Base-by-base conservation (phyloP, 805 yeast species). In the Metschnikowia cubensis region DNA sequence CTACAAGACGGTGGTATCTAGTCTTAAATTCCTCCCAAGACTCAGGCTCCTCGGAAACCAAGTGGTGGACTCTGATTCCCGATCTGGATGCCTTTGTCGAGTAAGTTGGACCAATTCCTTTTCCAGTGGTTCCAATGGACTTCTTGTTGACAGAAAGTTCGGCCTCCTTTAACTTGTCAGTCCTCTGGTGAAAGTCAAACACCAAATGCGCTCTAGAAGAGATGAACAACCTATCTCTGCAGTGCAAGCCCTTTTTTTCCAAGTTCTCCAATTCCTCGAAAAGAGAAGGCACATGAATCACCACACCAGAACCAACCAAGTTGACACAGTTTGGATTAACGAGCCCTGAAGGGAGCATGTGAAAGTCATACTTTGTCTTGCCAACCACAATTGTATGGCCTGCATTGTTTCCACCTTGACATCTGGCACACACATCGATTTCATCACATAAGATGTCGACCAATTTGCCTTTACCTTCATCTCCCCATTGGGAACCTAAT, bases 401-500 rank as follows among this genome's bases (percentile, higher is more conserved):
- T 29, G 99, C 99, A 67, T 94, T 94, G 77, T 94, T 94, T 65
- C 99, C 99, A 71, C 99, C 99, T 67, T 87, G 91, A 73, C 98
- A 92, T 69, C 99, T 82, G 29, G 98, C 97, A 69, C 97, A 95
- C 38, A 94, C 92, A 60, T 94, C 98, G 61, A 94, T 86, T 59
- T 89, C 84, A 63, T 92, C 98, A 72, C 98, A 95, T 47, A 94
- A 79, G 50, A 94, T 76, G 68, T 94, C 99, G 45, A 94, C 99
- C 51, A 94, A 80, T 72, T 94, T 94, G 51, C 99, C 99, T 69
- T 94, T 94, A 67, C 99, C 99, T 82, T 94, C 99, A 67, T 94
- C 99, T 57, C 99, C 99, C 99, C 99, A 94, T 74, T 94, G 99
- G 72, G 98, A 77, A 52, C 99, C 99, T 63, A 94, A 79, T 49